A percentile compares a stretch with the other conserved stretches of the same genome.
phyloP scores from a whole-genome alignment of 2,329 filamentous ascomycete genomes.

The Curvularia sp. region DNA sequence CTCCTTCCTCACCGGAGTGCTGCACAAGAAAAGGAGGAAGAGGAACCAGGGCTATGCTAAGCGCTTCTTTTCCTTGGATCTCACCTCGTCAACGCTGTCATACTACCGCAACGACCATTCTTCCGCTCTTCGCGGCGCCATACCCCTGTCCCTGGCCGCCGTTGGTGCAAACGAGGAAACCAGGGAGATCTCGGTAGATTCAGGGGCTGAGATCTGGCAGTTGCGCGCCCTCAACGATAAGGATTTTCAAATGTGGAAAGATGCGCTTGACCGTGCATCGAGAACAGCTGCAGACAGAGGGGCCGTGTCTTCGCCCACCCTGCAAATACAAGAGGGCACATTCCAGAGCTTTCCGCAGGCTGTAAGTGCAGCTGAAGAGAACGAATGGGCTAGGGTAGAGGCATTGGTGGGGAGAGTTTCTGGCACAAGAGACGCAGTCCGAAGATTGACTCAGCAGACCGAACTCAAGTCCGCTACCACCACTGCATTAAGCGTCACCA shows the following conservation, averaged over 20 bases:
- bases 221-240: conserved; percentile 80
- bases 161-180: conserved; percentile 88
- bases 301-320: conserved; percentile 37
- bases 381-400: conserved; percentile 88
- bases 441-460: conserved; percentile 84
- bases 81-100: conserved; percentile 89
- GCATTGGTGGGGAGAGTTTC: conserved; percentile 83
- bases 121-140: conserved; percentile 87
- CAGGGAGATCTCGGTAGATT: conserved; percentile 94
- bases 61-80: conserved; percentile 95
- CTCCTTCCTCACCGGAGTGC: conserved; percentile 79
- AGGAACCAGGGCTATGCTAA: conserved; percentile 91
- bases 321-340: conserved; percentile 38
- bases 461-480: conserved; percentile 65
- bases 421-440: conserved; percentile 85
- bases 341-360: conserved; percentile 30
- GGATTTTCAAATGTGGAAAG: conserved; percentile 88
- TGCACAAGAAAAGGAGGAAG: conserved; percentile 91
- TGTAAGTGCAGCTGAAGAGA: conserved; percentile 66
- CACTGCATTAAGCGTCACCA: conserved; percentile 44
- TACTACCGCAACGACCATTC: conserved; percentile 97
- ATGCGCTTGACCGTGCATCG: conserved; percentile 82
- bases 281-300: conserved; percentile 52
- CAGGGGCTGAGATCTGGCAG: conserved; percentile 97
- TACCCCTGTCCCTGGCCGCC: conserved; percentile 88